Evolutionary conservation across 768 basidiomycete species (phyloP).

Genomic region (Lactifluus subvellereus): DNA sequence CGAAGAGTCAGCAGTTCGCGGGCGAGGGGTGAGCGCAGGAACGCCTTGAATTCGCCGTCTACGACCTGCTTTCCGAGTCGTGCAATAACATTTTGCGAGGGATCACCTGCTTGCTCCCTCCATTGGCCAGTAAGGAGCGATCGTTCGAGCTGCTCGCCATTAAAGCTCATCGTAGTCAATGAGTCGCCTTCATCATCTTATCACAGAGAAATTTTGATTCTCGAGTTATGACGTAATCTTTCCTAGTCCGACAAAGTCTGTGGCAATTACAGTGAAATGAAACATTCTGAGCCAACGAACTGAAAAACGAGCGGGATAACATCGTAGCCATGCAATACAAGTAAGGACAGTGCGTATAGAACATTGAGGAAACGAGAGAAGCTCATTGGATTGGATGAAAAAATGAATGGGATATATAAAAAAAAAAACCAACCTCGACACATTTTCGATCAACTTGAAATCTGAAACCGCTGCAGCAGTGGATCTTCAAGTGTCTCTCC

Average conservation of each 20-base stretch:
- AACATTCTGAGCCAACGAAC: neutral
- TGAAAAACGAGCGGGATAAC: neutral
- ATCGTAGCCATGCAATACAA: neutral
- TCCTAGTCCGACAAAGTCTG: neutral
- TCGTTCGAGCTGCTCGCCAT: constrained; percentile 40
- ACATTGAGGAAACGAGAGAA: neutral
- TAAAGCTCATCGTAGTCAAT: constrained; percentile 19
- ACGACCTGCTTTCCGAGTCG: constrained; percentile 51
- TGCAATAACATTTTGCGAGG: constrained; percentile 33
- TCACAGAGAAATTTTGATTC: neutral
- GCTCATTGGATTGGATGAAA: too few species aligned
- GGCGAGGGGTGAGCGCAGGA: constrained; percentile 36
- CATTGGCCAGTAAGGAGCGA: constrained; percentile 50
- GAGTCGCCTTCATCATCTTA: too few species aligned
- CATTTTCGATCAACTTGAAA: neutral
- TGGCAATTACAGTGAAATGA: neutral
- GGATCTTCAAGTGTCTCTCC: neutral
- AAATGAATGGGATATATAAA: neutral
- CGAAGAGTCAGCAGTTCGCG: constrained; percentile 34
- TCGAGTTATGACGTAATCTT: neutral
- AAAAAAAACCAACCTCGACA: neutral
- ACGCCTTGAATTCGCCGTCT: constrained; percentile 53
- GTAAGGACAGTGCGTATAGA: neutral
- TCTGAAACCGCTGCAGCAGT: neutral
- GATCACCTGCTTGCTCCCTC: constrained; percentile 26